Percentiles rank a stretch among this genome's conserved stretches.
Conservation (phyloP, 83 land plant genomes). For the Thuja plicata region DNA sequence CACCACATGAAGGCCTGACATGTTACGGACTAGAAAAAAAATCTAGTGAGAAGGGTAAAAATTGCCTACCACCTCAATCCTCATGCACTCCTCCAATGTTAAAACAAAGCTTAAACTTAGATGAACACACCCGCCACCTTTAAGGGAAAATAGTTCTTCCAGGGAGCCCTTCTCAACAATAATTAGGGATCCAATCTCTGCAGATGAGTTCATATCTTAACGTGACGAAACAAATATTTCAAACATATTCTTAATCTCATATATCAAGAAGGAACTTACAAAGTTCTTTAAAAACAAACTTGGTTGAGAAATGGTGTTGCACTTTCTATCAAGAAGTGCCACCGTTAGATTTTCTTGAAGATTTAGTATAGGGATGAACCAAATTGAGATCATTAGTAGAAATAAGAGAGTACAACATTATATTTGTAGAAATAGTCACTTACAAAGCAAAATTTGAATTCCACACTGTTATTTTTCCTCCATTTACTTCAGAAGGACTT, state of each 20-base stretch:
- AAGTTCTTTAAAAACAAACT: slow-evolving; percentile 11
- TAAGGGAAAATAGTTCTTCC: slow-evolving; percentile 29
- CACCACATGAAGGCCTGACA: background rate
- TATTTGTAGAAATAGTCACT: background rate
- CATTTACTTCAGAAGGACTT: no score
- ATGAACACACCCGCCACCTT: slow-evolving; percentile 36
- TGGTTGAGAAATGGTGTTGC: slow-evolving; percentile 27
- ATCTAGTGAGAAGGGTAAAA: background rate
- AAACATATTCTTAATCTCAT: background rate
- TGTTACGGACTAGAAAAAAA: background rate
- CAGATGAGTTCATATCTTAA: background rate
- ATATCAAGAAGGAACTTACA: background rate
- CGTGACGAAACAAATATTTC: background rate
- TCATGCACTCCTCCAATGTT: slow-evolving; percentile 35
- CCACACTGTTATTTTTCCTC: background rate
- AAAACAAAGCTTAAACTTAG: slow-evolving; percentile 34
- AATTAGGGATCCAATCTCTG: slow-evolving; percentile 32
- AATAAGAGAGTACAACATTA: no score
- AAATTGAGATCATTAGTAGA: background rate
- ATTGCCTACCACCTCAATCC: slow-evolving; percentile 32
- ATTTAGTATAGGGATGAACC: background rate
- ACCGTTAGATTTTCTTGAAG: no score
- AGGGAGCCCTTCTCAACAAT: slow-evolving; percentile 34
- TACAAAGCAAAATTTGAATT: background rate
- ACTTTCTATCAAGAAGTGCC: slow-evolving; percentile 25